These are phyloP conservation scores for Cercospora sp. DNA, from an alignment of 2,329 filamentous ascomycete genomes.

Conservation along the genomic window DNA sequence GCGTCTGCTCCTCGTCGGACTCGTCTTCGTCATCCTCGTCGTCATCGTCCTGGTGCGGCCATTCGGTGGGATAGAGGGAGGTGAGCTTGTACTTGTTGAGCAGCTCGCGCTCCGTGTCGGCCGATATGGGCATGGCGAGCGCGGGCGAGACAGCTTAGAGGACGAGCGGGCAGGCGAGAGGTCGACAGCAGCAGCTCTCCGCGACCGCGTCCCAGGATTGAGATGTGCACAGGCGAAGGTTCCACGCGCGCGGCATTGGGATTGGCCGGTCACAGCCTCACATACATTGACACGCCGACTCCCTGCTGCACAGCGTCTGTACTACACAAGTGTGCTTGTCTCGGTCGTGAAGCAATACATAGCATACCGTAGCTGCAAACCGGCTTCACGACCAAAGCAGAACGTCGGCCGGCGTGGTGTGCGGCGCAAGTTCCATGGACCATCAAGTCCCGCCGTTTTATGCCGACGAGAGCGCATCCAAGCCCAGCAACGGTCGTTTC, in stretches of 20 bases:
- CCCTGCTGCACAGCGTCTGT: neutral
- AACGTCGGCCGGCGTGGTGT: neutral
- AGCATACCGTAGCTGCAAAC: neutral
- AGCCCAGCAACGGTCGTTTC: neutral
- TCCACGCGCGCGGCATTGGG: neutral
- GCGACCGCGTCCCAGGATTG: neutral
- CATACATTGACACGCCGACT: neutral
- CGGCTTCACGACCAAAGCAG: neutral
- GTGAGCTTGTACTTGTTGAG: constrained; percentile 88
- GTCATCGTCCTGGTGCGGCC: constrained; percentile 69
- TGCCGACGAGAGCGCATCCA: neutral
- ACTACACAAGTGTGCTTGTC: neutral
- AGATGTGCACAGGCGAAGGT: neutral
- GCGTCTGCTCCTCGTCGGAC: constrained; percentile 17
- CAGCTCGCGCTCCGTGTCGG: constrained; percentile 73
- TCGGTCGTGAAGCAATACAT: neutral
- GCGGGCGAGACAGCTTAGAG: neutral
- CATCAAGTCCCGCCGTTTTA: constrained; percentile 3
- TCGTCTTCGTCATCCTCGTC: constrained; percentile 46
- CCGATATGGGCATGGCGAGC: constrained; percentile 49
- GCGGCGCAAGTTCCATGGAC: neutral
- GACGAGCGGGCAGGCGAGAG: neutral
- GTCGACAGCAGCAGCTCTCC: neutral
- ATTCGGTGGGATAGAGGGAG: constrained; percentile 75
- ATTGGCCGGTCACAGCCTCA: neutral